Conservation (phyloP, 2,329 filamentous ascomycete genomes). For the Elsinoe arachidis region DNA sequence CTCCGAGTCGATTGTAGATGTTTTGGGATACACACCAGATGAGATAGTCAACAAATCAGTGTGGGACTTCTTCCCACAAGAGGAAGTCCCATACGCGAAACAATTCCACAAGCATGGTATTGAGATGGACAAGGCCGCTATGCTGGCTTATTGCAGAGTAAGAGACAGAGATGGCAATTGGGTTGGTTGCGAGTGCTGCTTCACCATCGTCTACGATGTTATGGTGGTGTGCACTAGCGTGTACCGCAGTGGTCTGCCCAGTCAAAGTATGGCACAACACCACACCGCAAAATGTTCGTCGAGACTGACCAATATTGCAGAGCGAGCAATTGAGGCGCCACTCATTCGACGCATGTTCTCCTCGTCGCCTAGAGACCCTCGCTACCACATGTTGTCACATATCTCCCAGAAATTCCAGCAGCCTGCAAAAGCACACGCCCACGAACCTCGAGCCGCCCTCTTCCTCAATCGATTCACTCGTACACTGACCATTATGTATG, state of each 20-base stretch:
- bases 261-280: constrained; percentile 53
- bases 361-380: constrained; percentile 70
- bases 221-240: constrained; percentile 77
- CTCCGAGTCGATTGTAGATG: constrained; percentile 74
- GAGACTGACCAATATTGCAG: constrained; percentile 35
- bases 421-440: constrained; percentile 47
- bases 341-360: constrained; percentile 72
- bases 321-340: constrained; percentile 67
- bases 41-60: constrained; percentile 68
- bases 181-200: constrained; percentile 79
- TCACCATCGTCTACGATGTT: constrained; percentile 81
- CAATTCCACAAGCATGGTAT: constrained; percentile 65
- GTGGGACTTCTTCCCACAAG: constrained; percentile 80
- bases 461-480: constrained; percentile 82
- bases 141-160: constrained; percentile 70
- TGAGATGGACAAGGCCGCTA: constrained; percentile 72
- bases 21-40: constrained; percentile 68
- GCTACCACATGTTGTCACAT: constrained; percentile 83
- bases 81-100: constrained; percentile 68
- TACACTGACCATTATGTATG: constrained; percentile 77
- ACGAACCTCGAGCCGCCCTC: constrained; percentile 73
- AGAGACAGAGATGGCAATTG: constrained; percentile 60
- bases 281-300: not conserved
- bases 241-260: constrained; percentile 60
- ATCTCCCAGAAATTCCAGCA: constrained; percentile 67